Evolutionary conservation across 2,329 filamentous ascomycete genomes (phyloP), one percentile per base, ranked within the genome.

Genomic region (Fusarium chuoi): DNA sequence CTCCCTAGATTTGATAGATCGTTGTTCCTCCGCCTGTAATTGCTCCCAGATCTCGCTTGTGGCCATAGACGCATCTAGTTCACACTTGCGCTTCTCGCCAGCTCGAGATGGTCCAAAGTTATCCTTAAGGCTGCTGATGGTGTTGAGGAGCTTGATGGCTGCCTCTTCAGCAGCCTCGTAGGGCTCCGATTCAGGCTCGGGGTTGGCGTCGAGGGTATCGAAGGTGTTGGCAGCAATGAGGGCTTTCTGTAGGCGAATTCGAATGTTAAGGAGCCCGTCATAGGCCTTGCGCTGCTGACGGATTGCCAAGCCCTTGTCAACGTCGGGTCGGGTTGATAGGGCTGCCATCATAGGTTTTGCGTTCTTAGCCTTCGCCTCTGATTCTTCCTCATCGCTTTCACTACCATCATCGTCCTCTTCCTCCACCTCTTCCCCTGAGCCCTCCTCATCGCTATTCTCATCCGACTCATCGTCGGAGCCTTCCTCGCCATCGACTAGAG

Each of bases 241-340:
- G 4, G 94, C 94, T 82, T 98, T 98, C 82, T 99, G 97, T 24
- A 99, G 85, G 69, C 96, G 93, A 79, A 99, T 98, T 26, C 96
- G 91, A 20, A 95, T 89, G 83, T 98, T 97, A 38, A 99, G 88
- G 2, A 98, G 89, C 1, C 93, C 90, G 76, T 98, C 96, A 79
- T 98, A 99, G 2, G 92, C 90, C 70, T 92, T 92, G 58, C 95
- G 91, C 83, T 99, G 96, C 65, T 91, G 87, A 77, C 95, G 96
- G 42, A 99, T 94, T 0, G 96, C 96, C 62, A 89, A 84, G 18
- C 96, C 96, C 82, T 98, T 98, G 46, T 92, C 90, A 9, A 93
- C 90, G 80, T 98, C 96, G 30, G 76, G 67, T 51, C 77, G 75
- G 52, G 75, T 81, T 51, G 81, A 81, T 20, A 80, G 62, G 20